phyloP scores from a whole-genome alignment of 2,329 filamentous ascomycete species.

The Pseudogymnoascus sp. region DNA sequence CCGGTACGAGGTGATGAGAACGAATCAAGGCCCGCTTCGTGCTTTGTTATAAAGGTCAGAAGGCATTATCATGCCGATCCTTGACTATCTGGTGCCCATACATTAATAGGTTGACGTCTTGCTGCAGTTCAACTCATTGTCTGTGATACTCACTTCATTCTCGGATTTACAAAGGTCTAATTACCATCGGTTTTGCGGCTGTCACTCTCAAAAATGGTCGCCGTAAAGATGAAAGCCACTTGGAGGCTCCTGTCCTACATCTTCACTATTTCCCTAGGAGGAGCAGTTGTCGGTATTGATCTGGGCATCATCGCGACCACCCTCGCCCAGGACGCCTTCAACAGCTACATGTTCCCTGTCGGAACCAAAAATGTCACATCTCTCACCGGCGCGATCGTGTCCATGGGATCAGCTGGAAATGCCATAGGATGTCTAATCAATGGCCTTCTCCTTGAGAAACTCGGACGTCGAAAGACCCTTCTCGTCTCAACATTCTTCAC shows the following conservation, averaged over 20 bases:
- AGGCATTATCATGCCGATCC: neutral
- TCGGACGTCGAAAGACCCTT: neutral
- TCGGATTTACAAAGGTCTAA: neutral
- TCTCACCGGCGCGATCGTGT: neutral
- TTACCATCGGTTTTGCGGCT: neutral
- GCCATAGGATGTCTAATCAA: neutral
- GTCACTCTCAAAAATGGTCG: neutral
- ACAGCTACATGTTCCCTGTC: neutral
- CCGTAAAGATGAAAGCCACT: neutral
- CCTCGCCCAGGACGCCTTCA: slow-evolving; percentile 4
- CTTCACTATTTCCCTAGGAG: neutral
- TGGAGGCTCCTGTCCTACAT: slow-evolving; percentile 1
- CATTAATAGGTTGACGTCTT: neutral
- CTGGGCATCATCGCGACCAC: slow-evolving; percentile 4
- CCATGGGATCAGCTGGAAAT: neutral
- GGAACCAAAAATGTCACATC: neutral
- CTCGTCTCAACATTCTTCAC: slow-evolving; percentile 11
- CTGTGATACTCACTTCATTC: neutral
- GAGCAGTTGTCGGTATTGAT: neutral
- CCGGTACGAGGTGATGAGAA: neutral
- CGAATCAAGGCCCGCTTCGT: neutral
- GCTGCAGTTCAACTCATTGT: neutral
- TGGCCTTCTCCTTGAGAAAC: neutral
- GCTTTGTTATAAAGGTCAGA: slow-evolving; percentile 6
- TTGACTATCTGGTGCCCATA: neutral